These are phyloP conservation scores for Phytophthora pini DNA, from an alignment of 352 stramenopile genomes.

Conservation along the genomic window DNA sequence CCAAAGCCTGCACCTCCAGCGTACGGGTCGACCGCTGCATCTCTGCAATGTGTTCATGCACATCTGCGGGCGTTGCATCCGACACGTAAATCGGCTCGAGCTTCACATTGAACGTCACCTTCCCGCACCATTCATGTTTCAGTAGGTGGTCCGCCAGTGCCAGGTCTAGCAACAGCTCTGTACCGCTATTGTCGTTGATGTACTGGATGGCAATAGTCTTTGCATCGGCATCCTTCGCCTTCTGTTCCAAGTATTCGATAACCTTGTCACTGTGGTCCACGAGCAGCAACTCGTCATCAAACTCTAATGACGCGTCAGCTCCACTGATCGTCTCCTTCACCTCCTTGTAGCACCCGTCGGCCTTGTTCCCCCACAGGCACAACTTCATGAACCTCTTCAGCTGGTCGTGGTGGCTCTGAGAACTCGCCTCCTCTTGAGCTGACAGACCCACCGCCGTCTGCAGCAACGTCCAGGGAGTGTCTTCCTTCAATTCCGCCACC, in stretches of 20 bases:
- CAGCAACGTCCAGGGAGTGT: constrained; percentile 63
- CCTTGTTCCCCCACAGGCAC: constrained; percentile 82
- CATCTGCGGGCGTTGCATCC: constrained; percentile 63
- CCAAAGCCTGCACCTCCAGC: constrained; percentile 50
- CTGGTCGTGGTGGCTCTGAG: constrained; percentile 40
- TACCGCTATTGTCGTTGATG: constrained; percentile 86
- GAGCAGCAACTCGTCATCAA: constrained; percentile 68
- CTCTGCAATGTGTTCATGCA: constrained; percentile 61
- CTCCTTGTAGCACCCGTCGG: constrained; percentile 76
- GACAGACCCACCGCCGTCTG: constrained; percentile 55
- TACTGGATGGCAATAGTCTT: no score
- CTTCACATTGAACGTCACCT: constrained; percentile 80
- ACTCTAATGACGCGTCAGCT: constrained; percentile 51
- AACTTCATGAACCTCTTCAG: constrained; percentile 71
- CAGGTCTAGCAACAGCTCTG: constrained; percentile 73
- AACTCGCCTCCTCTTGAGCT: constrained; percentile 22
- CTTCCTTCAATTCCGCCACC: constrained; percentile 55
- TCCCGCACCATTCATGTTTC: constrained; percentile 50
- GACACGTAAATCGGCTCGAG: constrained; percentile 82
- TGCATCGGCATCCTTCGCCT: no score
- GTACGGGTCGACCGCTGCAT: constrained; percentile 47
- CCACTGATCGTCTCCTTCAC: constrained; percentile 77
- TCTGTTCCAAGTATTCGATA: no score
- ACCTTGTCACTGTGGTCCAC: constrained; percentile 65
- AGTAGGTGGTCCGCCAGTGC: constrained; percentile 73